These are phyloP conservation scores for Blastobotrys illinoisensis DNA, from an alignment of 1,139 yeast genomes.

Conservation along the genomic window DNA sequence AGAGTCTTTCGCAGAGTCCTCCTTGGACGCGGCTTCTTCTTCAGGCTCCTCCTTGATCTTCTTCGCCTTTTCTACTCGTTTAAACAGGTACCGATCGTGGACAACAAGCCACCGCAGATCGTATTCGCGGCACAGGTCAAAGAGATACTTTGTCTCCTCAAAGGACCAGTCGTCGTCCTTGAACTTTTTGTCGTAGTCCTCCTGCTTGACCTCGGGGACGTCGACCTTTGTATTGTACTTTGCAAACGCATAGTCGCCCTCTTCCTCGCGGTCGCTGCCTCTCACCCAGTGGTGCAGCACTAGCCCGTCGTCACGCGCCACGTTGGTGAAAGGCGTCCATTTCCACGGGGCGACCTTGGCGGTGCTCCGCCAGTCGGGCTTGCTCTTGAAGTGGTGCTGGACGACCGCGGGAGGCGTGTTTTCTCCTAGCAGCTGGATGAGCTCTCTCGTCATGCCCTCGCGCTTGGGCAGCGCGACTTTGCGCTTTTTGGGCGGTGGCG, in stretches of 20 bases:
- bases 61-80: conserved; percentile 13
- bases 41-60: conserved; percentile 14
- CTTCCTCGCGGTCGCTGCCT: conserved; percentile 49
- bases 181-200: conserved; percentile 48
- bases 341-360: conserved; percentile 81
- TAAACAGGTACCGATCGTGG: conserved; percentile 60
- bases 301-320: conserved; percentile 45
- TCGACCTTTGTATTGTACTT: conserved; percentile 67
- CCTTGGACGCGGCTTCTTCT: conserved; percentile 6
- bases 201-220: conserved; percentile 63
- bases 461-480: conserved; percentile 19
- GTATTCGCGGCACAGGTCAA: conserved; percentile 62
- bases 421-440: conserved; percentile 82
- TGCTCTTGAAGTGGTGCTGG: conserved; percentile 56
- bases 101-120: conserved; percentile 88
- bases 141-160: conserved; percentile 71
- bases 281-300: conserved; percentile 81
- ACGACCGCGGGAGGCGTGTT: conserved; percentile 76
- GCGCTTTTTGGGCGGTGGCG: conserved; percentile 20
- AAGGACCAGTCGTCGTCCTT: conserved; percentile 57
- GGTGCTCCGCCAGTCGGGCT: conserved; percentile 44
- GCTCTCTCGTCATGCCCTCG: conserved; percentile 86
- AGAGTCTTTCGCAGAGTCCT: no score
- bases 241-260: conserved; percentile 62
- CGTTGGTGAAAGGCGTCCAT: conserved; percentile 53